Conservation (phyloP, 768 basidiomycete species). For the Russula sp. region DNA sequence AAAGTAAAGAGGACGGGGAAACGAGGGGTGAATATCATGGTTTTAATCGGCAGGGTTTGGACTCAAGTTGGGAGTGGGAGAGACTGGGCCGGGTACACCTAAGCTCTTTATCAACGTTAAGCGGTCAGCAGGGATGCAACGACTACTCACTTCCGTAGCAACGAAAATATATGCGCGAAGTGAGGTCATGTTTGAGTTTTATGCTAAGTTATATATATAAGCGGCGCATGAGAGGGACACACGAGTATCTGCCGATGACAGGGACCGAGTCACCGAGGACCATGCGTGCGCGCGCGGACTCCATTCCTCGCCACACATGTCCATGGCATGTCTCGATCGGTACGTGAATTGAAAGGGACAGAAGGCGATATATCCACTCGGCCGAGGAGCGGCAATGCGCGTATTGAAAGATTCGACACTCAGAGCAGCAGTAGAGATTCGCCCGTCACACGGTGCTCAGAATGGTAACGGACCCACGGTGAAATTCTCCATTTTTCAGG, state of each 20-base stretch:
- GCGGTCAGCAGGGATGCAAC: background rate
- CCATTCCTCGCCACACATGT: too few species aligned
- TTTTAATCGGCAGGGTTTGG: background rate
- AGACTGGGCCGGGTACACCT: too few species aligned
- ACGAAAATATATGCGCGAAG: background rate
- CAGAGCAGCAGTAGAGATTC: too few species aligned
- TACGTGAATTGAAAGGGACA: too few species aligned
- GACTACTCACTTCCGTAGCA: background rate
- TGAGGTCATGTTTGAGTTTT: background rate
- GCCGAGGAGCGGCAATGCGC: too few species aligned
- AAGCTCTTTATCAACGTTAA: background rate
- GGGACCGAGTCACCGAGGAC: background rate
- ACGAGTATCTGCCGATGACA: background rate
- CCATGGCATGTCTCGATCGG: too few species aligned
- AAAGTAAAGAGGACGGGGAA: background rate
- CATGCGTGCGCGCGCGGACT: background rate
- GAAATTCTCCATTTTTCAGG: too few species aligned
- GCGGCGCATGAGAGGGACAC: background rate
- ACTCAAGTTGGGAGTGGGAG: background rate
- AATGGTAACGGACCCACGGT: too few species aligned
- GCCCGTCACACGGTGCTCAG: too few species aligned
- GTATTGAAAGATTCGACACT: too few species aligned
- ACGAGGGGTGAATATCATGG: conserved; percentile 7
- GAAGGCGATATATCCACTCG: too few species aligned
- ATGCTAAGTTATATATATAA: background rate